phyloP scores from a whole-genome alignment of 2,329 filamentous ascomycete genomes.

The Aspergillus versicolor region DNA sequence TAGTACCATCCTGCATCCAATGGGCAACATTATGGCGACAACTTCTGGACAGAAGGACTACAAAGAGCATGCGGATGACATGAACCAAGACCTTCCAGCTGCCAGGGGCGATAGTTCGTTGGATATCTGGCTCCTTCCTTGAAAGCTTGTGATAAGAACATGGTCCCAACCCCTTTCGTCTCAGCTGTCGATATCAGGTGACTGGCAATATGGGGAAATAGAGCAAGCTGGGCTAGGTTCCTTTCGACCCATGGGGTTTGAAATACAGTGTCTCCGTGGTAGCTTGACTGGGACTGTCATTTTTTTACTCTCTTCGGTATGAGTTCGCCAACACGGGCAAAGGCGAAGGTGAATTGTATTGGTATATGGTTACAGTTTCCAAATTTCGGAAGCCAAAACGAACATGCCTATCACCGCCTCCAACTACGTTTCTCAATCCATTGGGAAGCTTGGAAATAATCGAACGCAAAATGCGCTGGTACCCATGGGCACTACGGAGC shows the following conservation, averaged over 20 bases:
- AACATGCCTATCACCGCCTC: not conserved
- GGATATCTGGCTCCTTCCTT: constrained; percentile 42
- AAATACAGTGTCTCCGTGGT: not conserved
- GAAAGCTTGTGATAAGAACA: constrained; percentile 2
- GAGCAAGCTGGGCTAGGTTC: not conserved
- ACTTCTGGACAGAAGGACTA: constrained; percentile 47
- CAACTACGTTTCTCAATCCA: not conserved
- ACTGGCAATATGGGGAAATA: not conserved
- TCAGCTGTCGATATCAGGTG: not conserved
- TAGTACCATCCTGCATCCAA: constrained; percentile 48
- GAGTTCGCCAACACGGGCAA: not conserved
- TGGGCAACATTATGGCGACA: constrained; percentile 49
- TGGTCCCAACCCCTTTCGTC: not conserved
- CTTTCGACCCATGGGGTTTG: not conserved
- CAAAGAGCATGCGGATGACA: constrained; percentile 20
- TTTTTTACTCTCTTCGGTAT: not conserved
- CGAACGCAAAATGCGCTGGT: not conserved
- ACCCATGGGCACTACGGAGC: not conserved
- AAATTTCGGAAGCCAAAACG: not conserved
- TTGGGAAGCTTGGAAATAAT: too few species aligned
- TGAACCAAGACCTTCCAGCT: not conserved
- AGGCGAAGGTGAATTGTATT: not conserved
- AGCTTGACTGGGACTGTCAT: not conserved
- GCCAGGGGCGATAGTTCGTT: constrained; percentile 36
- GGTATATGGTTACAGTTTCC: not conserved